Evolutionary conservation across 2,329 filamentous ascomycete species (phyloP).

Genomic region (Diaporthe amygdali): DNA sequence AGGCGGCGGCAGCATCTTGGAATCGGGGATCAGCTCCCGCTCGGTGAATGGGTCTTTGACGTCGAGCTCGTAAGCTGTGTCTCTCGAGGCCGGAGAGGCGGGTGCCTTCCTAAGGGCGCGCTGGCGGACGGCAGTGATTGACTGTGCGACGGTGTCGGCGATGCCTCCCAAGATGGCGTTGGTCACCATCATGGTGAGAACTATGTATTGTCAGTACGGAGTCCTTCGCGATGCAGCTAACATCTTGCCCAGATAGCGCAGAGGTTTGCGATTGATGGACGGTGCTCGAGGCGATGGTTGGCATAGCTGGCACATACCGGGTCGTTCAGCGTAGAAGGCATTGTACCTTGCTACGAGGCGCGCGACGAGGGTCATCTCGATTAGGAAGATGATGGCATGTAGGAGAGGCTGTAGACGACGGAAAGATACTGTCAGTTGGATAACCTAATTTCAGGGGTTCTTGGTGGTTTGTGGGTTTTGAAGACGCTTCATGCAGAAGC

Average conservation of each 20-base stretch:
- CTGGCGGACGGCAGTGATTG: conserved; percentile 82
- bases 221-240: background rate
- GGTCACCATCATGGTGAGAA: conserved; percentile 98
- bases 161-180: conserved; percentile 95
- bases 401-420: conserved; percentile 73
- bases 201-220: conserved; percentile 45
- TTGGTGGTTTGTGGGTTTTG: background rate
- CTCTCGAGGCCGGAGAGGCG: conserved; percentile 63
- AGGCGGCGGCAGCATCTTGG: conserved; percentile 71
- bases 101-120: conserved; percentile 68
- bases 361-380: conserved; percentile 87
- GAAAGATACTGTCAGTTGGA: conserved; percentile 21
- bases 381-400: conserved; percentile 81
- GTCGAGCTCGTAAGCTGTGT: conserved; percentile 86
- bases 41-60: conserved; percentile 74
- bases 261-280: background rate
- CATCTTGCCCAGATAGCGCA: background rate
- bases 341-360: conserved; percentile 89
- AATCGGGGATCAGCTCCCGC: conserved; percentile 70
- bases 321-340: conserved; percentile 88
- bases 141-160: conserved; percentile 94
- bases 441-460: background rate
- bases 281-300: background rate
- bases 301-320: conserved; percentile 60
- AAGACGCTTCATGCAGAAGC: background rate